Percentiles rank a stretch among this genome's conserved stretches.
Conservation (phyloP, 1,139 yeast genomes). For the Candida albicans region DNA sequence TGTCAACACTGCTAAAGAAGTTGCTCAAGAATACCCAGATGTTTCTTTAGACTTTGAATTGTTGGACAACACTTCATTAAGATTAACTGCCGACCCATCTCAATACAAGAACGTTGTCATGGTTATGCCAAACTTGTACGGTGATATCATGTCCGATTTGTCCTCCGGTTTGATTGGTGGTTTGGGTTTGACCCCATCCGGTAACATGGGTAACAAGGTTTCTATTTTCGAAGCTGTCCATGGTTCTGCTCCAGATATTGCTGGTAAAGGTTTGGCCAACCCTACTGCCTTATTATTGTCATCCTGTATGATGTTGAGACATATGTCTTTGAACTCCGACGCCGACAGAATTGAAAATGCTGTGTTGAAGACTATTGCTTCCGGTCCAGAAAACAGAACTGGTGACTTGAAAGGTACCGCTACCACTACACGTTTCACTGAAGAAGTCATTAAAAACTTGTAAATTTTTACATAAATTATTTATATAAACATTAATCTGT, state of each 20-base stretch:
- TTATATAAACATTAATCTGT: background rate
- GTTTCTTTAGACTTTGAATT: slow-evolving; percentile 80
- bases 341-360: slow-evolving; percentile 88
- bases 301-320: slow-evolving; percentile 98
- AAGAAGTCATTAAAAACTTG: slow-evolving; percentile 54
- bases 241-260: slow-evolving; percentile 98
- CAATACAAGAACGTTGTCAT: slow-evolving; percentile 80
- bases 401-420: slow-evolving; percentile 96
- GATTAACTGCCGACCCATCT: slow-evolving; percentile 84
- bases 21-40: slow-evolving; percentile 90
- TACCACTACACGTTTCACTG: slow-evolving; percentile 82
- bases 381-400: slow-evolving; percentile 90
- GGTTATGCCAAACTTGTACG: slow-evolving; percentile 99
- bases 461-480: slow-evolving; percentile 18
- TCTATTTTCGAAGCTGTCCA: slow-evolving; percentile 99
- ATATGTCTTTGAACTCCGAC: slow-evolving; percentile 81
- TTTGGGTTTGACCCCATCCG: slow-evolving; percentile 96
- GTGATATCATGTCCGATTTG: slow-evolving; percentile 96
- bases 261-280: slow-evolving; percentile 97
- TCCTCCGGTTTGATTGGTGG: slow-evolving; percentile 98
- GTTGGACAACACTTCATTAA: slow-evolving; percentile 93
- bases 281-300: slow-evolving; percentile 96
- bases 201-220: slow-evolving; percentile 97
- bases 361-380: slow-evolving; percentile 88
- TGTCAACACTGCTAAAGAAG: slow-evolving; percentile 85